phyloP scores from a whole-genome alignment of 2,329 filamentous ascomycete genomes.

The Monilinia fructicola region DNA sequence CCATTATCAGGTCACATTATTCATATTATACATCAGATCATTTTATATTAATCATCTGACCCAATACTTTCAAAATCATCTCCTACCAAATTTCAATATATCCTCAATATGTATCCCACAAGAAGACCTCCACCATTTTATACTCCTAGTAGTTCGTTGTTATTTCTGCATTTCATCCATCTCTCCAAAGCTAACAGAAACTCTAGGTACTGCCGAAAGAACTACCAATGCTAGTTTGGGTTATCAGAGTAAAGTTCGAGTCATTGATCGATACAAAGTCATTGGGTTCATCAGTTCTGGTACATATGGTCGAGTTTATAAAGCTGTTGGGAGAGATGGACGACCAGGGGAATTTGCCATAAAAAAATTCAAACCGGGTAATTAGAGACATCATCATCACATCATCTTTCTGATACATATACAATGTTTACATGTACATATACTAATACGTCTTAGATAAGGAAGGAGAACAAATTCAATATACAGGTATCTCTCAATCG shows the following conservation, averaged over 20 bases:
- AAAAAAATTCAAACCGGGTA: constrained; percentile 70
- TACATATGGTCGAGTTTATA: constrained; percentile 97
- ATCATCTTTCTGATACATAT: not conserved
- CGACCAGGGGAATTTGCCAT: constrained; percentile 87
- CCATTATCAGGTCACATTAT: constrained; percentile 24
- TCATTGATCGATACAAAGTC: constrained; percentile 91
- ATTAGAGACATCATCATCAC: not conserved
- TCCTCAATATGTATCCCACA: constrained; percentile 36
- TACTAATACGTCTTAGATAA: constrained; percentile 59
- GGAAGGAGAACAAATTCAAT: constrained; percentile 90
- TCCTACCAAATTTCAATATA: constrained; percentile 15
- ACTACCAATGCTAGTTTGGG: constrained; percentile 46
- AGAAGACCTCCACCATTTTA: constrained; percentile 33
- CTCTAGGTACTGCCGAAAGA: constrained; percentile 54
- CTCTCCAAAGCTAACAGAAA: constrained; percentile 27
- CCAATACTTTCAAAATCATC: constrained; percentile 21
- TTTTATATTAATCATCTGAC: constrained; percentile 20
- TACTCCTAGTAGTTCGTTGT: constrained; percentile 38
- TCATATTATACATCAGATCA: too few species aligned
- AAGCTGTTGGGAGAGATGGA: constrained; percentile 75
- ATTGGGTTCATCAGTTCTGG: constrained; percentile 98
- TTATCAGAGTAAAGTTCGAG: constrained; percentile 77
- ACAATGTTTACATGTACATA: not conserved
- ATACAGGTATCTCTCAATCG: constrained; percentile 96
- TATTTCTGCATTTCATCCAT: constrained; percentile 41